Percentiles rank a stretch among this genome's conserved stretches.
Conservation (phyloP, 352 stramenopile genomes). For the Aphanomyces stellatus region DNA sequence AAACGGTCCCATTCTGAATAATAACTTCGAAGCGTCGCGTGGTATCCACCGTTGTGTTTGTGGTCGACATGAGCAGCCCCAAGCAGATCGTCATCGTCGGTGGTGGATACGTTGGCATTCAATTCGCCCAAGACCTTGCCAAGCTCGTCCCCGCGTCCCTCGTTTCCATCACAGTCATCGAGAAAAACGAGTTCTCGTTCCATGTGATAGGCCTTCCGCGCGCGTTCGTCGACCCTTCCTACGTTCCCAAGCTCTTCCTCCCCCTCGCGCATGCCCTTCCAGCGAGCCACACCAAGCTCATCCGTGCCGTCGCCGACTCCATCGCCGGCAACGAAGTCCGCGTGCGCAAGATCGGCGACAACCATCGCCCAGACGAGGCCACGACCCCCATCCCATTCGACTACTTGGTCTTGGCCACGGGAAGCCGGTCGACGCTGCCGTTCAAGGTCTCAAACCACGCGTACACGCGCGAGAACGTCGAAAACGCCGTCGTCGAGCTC, state of each 20-base stretch:
- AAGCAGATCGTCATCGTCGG: conserved; percentile 40
- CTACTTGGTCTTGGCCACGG: conserved; percentile 53
- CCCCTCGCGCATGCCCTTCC: conserved; percentile 43
- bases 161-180: conserved; percentile 36
- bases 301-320: conserved; percentile 22
- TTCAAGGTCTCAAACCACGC: conserved; percentile 34
- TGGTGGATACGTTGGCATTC: conserved; percentile 38
- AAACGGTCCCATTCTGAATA: too few relatives aligned
- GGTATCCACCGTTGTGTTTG: too few relatives aligned
- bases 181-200: conserved; percentile 45
- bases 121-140: conserved; percentile 33
- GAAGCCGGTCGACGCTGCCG: conserved; percentile 45
- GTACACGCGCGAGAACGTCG: conserved; percentile 20
- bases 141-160: conserved; percentile 23
- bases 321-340: conserved; percentile 31
- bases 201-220: conserved; percentile 35
- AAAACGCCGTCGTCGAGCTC: conserved; percentile 32
- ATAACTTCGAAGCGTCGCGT: too few relatives aligned
- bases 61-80: neutral
- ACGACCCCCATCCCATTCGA: conserved; percentile 37
- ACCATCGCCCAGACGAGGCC: conserved; percentile 22
- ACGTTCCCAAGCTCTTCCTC: conserved; percentile 45
- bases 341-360: conserved; percentile 28
- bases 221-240: conserved; percentile 34
- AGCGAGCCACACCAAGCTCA: conserved; percentile 26